Evolutionary conservation across 495 filamentous ascomycete genomes (phyloP).

Genomic region (Ramalina intermedia): DNA sequence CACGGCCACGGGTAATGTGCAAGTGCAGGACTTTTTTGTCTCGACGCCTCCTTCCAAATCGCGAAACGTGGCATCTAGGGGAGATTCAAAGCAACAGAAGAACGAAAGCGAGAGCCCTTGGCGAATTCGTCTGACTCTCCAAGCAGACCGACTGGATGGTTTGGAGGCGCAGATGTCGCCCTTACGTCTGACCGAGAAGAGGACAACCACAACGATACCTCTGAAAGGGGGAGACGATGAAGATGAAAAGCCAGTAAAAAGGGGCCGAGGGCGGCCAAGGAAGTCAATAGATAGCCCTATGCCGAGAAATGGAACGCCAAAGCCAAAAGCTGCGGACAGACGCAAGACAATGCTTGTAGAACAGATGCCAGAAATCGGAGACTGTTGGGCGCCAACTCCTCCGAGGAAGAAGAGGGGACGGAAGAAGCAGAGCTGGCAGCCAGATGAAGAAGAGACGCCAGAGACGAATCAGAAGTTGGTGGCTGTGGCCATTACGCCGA

Average conservation of each 20-base stretch:
- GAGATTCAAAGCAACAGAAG: constrained; percentile 13
- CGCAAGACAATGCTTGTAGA: constrained; percentile 20
- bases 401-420: constrained; percentile 25
- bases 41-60: constrained; percentile 5
- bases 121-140: constrained; percentile 43
- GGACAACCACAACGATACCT: constrained; percentile 38
- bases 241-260: constrained; percentile 23
- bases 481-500: not conserved
- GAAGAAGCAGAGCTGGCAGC: constrained; percentile 24
- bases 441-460: constrained; percentile 12
- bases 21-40: constrained; percentile 12
- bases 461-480: constrained; percentile 8
- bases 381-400: constrained; percentile 7
- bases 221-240: constrained; percentile 32
- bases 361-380: not conserved
- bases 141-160: constrained; percentile 36
- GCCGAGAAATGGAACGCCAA: constrained; percentile 15
- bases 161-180: constrained; percentile 18
- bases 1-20: constrained; percentile 8
- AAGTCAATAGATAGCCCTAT: constrained; percentile 22
- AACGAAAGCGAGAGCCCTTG: constrained; percentile 33
- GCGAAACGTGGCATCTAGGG: constrained; percentile 1
- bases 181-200: constrained; percentile 25
- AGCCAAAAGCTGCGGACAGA: constrained; percentile 22
- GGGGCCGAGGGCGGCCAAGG: constrained; percentile 29